Base-by-base conservation (phyloP, 2,329 filamentous ascomycete species). In the Ophiostoma populinum region DNA sequence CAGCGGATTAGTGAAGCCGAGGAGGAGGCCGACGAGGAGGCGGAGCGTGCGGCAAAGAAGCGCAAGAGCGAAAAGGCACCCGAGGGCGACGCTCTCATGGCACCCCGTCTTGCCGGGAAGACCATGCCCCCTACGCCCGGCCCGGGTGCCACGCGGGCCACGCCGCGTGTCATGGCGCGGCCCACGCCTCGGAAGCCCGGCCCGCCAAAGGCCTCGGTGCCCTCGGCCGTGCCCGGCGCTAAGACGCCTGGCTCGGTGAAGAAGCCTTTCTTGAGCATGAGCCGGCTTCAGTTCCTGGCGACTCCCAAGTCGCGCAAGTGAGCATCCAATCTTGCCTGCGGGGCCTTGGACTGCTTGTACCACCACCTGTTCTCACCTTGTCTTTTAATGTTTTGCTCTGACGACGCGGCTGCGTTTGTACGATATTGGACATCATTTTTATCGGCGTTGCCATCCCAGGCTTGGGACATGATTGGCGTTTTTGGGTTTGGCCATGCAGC, bases 241-340 rank as follows among this genome's bases (percentile, higher is more conserved):
- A 40, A 42, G 36, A 55, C 55, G 17, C 51, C 56, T 3, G 69
- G 58, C 36, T 60, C 69, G 4, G 59, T 52, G 34, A 71, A 69
- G 58, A 72, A 69, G 56, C 59, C 53, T 40, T 45, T 47, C 6
- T 57, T 62, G 17, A 75, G 62, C 43, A 49, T 74, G 40, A 73
- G 66, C 48, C 61, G 72, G 40, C 56, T 76, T 37, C 67, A 72
- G 46, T 67, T 70, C 64, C 62, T 76, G 17, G 63, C 72, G 31
- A 60, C 61, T 29, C 71, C 71, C 2, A 76, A 75, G 57, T 52
- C 61, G 42, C 61, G 70, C 39, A 53, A 53, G 46, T 54, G 34
- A 43, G 9, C 31, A n/a, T 6, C 17, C 9, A 5, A 16, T 19
- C 2, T n/a, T 4, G n/a, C 7, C 3, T 6, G n/a, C 16, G 17